These are phyloP conservation scores for Lipomyces sp. DNA, from an alignment of 805 yeast species.

Conservation along the genomic window DNA sequence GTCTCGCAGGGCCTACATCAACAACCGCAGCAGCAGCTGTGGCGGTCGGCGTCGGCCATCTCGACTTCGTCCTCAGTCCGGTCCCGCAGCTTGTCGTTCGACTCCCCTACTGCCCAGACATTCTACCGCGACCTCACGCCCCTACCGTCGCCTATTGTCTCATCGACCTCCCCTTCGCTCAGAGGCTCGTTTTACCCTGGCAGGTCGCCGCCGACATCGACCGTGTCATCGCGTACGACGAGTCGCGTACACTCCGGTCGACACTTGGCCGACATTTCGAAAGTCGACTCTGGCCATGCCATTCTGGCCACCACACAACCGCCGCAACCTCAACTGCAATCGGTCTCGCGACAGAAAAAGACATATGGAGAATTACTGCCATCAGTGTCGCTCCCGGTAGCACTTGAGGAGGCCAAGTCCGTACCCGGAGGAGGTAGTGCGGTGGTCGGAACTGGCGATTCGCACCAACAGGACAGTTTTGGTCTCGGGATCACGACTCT, in stretches of 20 bases:
- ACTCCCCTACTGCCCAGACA: constrained; percentile 29
- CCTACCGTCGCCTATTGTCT: constrained; percentile 39
- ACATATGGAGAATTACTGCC: constrained; percentile 24
- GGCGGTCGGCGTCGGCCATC: constrained; percentile 9
- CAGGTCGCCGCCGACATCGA: constrained; percentile 14
- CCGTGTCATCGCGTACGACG: neutral
- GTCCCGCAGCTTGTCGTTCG: constrained; percentile 33
- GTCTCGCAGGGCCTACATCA: neutral
- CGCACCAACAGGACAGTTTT: neutral
- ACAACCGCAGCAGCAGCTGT: constrained; percentile 4
- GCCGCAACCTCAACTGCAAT: neutral
- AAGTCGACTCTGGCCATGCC: neutral
- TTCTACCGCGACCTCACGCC: constrained; percentile 39
- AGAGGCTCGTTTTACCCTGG: constrained; percentile 20
- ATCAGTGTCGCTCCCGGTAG: constrained; percentile 22
- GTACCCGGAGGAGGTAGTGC: neutral
- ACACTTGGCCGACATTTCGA: constrained; percentile 2
- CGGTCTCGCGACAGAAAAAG: constrained; percentile 18
- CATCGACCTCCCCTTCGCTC: constrained; percentile 27
- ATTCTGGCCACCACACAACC: neutral
- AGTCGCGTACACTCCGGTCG: constrained; percentile 2
- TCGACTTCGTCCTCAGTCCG: constrained; percentile 15
- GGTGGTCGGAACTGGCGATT: too few relatives aligned
- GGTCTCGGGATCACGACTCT: constrained; percentile 22
- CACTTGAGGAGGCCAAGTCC: neutral